Base-by-base conservation (phyloP, 805 yeast genomes). In the Maudiozyma serrabonitensis region DNA sequence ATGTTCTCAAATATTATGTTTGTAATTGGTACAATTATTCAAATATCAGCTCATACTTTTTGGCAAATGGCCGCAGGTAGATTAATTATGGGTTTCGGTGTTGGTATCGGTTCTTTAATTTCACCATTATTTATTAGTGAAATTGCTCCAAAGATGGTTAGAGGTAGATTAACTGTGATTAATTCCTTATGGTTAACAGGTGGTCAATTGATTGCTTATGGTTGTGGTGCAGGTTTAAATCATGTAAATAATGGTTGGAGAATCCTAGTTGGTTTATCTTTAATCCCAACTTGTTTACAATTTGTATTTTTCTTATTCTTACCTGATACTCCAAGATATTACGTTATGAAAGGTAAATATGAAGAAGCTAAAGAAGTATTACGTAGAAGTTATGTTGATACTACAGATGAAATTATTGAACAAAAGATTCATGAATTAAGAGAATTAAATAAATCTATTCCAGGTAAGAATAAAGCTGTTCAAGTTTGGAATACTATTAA, bases 51-150 rank as follows among this genome's bases (percentile, higher is more conserved):
- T 8, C 78, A 79, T 48, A 72, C 82, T 4, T 82, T 88, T 52
- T 87, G 96, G 95, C 81, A 84, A 43, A 91, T 91, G 98, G 82
- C 87, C 54, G 81, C 71, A 13, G 99, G 98, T 42, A 78, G 98
- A 64, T 83, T 93, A 56, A 73, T 91, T 45, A 86, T 93, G 84
- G 99, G 99, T 16, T 86, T 87, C 67, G 98, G 96, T 58, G 97
- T 91, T 26, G 99, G 99, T 57, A 77, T 87, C 49, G 98, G 97
- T 1, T 89, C 97, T 2, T 72, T 91, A 48, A 84, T 88, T 49
- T 88, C 98, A n/a, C 99, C 99, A 1, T 73, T 91, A 50, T 90
- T 89, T 74, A 85, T 91, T 53, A 75, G 88, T 49, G 99, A 91
- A 67, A 77, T 90, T 64, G 95, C 97, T 3, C 98, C 99, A 28